phyloP scores from a whole-genome alignment of 257 asterid species.

The Leonotis leonurus region DNA sequence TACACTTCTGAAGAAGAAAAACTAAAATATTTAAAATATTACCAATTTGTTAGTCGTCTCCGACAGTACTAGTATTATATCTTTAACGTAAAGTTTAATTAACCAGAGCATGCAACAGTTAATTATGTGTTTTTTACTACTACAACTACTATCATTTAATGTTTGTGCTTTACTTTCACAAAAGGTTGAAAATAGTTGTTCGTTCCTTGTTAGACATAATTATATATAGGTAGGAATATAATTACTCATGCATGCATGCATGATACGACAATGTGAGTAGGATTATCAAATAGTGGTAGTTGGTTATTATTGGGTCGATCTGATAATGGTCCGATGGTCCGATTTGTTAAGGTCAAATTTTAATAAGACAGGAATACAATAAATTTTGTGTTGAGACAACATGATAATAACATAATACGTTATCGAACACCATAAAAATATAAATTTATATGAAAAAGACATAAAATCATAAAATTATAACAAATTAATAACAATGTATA shows the following conservation, averaged over 20 bases:
- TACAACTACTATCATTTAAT: background rate
- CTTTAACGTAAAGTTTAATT: background rate
- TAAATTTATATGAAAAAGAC: too few relatives aligned
- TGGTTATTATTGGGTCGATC: background rate
- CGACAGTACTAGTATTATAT: background rate
- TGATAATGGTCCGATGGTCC: too few relatives aligned
- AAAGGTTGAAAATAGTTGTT: constrained; percentile 1
- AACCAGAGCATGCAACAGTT: background rate
- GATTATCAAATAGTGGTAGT: background rate
- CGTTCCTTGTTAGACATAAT: background rate
- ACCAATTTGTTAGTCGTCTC: background rate
- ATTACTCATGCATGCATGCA: too few relatives aligned
- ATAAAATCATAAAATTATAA: too few relatives aligned
- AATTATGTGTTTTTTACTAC: background rate
- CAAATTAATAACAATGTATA: too few relatives aligned
- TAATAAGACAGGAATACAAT: too few relatives aligned
- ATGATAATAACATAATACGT: too few relatives aligned
- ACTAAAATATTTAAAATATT: background rate
- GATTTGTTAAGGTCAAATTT: too few relatives aligned
- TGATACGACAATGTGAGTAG: background rate
- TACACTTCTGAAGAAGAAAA: too few relatives aligned
- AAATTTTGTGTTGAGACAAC: too few relatives aligned
- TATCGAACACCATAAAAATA: too few relatives aligned
- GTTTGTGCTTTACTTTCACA: constrained; percentile 3
- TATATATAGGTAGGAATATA: background rate